Percentiles rank a stretch among this genome's conserved stretches.
phyloP scores from a whole-genome alignment of 1,139 yeast species.

The Lodderomyces orthopsilosis region DNA sequence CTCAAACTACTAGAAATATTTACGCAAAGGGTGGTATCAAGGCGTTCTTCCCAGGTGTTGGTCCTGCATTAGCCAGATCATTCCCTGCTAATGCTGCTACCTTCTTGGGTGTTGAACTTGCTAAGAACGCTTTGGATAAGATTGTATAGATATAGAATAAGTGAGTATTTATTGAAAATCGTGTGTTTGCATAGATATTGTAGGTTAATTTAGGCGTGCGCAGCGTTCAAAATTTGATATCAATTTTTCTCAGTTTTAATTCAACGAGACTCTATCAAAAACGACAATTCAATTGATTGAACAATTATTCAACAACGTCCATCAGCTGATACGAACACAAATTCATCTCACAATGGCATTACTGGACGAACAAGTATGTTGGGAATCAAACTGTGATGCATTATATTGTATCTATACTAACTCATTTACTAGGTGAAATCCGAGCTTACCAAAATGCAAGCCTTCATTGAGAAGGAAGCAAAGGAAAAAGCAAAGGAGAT shows the following conservation, averaged over 20 bases:
- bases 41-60: constrained; percentile 96
- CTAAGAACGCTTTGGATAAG: constrained; percentile 63
- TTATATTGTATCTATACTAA: constrained; percentile 8
- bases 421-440: constrained; percentile 66
- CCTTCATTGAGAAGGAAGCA: constrained; percentile 98
- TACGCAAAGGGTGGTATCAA: constrained; percentile 73
- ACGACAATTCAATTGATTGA: too few species aligned
- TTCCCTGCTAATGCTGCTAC: constrained; percentile 99
- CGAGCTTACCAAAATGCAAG: constrained; percentile 96
- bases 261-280: too few species aligned
- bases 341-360: constrained; percentile 34
- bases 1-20: constrained; percentile 63
- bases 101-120: constrained; percentile 90
- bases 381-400: not conserved
- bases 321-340: constrained; percentile 1
- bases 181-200: not conserved
- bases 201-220: not conserved
- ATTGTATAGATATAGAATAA: not conserved
- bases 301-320: not conserved
- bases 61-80: constrained; percentile 90
- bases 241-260: not conserved
- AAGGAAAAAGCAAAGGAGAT: constrained; percentile 98
- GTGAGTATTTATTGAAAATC: not conserved
- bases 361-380: constrained; percentile 49
- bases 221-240: not conserved